Conservation (phyloP, 2,329 filamentous ascomycete species). For the Neurospora sp. region DNA sequence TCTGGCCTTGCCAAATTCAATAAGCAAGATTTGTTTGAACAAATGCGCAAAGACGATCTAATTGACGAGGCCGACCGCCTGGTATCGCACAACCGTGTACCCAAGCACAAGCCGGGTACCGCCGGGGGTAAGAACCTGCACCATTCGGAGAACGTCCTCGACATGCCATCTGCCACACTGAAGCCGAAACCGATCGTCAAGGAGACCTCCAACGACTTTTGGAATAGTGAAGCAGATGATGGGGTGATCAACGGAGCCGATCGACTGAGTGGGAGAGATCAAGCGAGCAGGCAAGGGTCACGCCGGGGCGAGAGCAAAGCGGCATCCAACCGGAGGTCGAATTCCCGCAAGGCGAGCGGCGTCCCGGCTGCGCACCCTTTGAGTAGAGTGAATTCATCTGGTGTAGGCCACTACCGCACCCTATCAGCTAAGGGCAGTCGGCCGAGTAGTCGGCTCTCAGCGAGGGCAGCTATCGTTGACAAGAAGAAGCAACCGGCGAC, state of each 20-base stretch:
- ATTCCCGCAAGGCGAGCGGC: constrained; percentile 46
- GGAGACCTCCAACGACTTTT: constrained; percentile 42
- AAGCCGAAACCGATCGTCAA: constrained; percentile 22
- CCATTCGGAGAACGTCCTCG: constrained; percentile 83
- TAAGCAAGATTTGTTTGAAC: constrained; percentile 82
- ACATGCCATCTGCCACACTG: constrained; percentile 35
- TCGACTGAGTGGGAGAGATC: constrained; percentile 39
- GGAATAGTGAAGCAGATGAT: constrained; percentile 69
- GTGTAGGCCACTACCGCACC: constrained; percentile 24
- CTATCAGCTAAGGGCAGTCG: constrained; percentile 18
- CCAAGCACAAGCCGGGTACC: constrained; percentile 54
- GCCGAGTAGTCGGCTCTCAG: constrained; percentile 19
- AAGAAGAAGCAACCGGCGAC: constrained; percentile 29
- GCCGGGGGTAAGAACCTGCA: constrained; percentile 83
- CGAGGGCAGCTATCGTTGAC: constrained; percentile 22
- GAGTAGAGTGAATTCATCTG: constrained; percentile 37
- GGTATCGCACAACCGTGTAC: constrained; percentile 72
- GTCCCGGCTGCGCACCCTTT: constrained; percentile 30
- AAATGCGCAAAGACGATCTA: constrained; percentile 80
- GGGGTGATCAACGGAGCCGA: constrained; percentile 35
- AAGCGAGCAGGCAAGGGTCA: constrained; percentile 39
- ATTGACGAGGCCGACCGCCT: constrained; percentile 86
- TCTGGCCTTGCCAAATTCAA: constrained; percentile 88
- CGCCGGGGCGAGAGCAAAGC: constrained; percentile 44
- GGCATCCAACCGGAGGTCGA: constrained; percentile 37